These are phyloP conservation scores for Lactarius indigo DNA, from an alignment of 768 basidiomycete species.

Conservation along the genomic window DNA sequence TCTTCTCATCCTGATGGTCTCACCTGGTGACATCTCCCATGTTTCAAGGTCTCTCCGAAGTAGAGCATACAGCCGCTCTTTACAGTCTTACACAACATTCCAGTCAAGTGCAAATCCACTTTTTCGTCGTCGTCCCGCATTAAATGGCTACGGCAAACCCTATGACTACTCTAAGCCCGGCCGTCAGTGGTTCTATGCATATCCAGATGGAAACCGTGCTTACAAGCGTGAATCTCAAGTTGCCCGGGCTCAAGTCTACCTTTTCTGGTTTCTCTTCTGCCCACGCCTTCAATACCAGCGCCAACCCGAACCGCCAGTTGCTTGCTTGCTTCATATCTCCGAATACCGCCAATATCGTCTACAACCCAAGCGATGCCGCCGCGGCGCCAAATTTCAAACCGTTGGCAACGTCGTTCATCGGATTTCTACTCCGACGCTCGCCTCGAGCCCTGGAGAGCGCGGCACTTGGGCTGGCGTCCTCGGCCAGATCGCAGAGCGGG, in stretches of 20 bases:
- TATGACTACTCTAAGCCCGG: constrained; percentile 93
- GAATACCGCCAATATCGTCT: constrained; percentile 59
- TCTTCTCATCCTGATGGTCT: background rate
- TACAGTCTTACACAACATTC: constrained; percentile 70
- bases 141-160: constrained; percentile 47
- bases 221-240: constrained; percentile 74
- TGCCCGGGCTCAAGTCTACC: constrained; percentile 79
- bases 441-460: constrained; percentile 54
- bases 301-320: constrained; percentile 65
- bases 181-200: constrained; percentile 91
- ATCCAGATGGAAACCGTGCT: constrained; percentile 96
- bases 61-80: no score
- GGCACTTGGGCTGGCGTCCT: constrained; percentile 67
- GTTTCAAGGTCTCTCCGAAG: constrained; percentile 37
- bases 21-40: constrained; percentile 38
- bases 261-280: constrained; percentile 73
- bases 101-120: constrained; percentile 82
- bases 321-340: constrained; percentile 81
- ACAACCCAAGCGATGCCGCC: constrained; percentile 49
- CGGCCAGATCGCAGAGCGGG: constrained; percentile 80
- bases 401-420: constrained; percentile 77
- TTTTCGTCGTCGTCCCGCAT: constrained; percentile 33
- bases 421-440: constrained; percentile 79
- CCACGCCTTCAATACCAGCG: constrained; percentile 54
- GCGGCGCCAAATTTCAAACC: no score